Evolutionary conservation across 2,329 filamentous ascomycete species (phyloP).

Genomic region (Colletotrichum siamense): DNA sequence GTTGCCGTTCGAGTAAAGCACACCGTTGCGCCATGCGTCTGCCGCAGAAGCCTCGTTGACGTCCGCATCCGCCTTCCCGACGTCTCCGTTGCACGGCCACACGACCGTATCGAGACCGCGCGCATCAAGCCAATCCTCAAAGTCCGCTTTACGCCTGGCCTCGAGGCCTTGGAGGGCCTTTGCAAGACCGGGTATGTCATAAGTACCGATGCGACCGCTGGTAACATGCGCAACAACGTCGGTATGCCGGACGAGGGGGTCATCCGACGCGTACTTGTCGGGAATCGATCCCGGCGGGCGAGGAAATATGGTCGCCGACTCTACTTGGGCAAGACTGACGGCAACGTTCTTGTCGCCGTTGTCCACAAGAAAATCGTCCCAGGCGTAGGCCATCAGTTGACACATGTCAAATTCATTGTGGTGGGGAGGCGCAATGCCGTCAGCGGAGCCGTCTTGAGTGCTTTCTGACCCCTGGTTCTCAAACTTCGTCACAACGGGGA

Average conservation of each 20-base stretch:
- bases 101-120: neutral
- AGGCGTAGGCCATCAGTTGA: neutral
- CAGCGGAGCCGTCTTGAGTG: rapidly evolving
- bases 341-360: constrained; percentile 13
- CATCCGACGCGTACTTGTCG: neutral
- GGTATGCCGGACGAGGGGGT: neutral
- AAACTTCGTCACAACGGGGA: neutral
- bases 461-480: neutral
- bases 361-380: constrained; percentile 25
- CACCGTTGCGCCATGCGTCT: constrained; percentile 22
- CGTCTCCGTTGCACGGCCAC: neutral
- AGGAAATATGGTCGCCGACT: constrained; percentile 25
- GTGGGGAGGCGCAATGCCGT: neutral
- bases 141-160: neutral
- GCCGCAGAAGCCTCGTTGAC: constrained; percentile 41
- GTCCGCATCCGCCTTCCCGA: neutral
- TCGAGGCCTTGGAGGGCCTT: neutral
- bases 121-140: neutral
- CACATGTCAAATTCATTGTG: neutral
- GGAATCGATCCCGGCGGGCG: neutral
- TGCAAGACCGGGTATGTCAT: neutral
- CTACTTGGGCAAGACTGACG: neutral
- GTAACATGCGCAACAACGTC: neutral
- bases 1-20: constrained; percentile 20
- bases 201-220: neutral